Base-by-base conservation (phyloP, 306 rosid species). In the Casuarina glauca region DNA sequence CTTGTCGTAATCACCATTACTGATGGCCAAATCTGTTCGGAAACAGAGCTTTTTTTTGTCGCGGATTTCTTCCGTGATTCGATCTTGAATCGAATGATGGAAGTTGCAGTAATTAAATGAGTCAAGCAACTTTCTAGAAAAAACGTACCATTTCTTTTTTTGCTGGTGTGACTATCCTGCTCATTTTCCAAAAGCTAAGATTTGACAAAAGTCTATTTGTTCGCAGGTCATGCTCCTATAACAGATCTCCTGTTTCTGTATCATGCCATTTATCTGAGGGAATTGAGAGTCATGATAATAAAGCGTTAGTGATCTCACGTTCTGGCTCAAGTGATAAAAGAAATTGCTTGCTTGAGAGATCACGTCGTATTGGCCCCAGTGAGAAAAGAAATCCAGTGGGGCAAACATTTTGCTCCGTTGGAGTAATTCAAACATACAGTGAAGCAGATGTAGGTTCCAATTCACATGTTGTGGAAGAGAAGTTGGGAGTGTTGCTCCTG, bases 401-500 rank as follows among this genome's bases (percentile, higher is more conserved):
- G 70, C 85, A 73, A 63, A 19, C 82, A 26, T 77, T 62, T 79
- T 85, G 79, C 85, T 90, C 91, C 42, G 84, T 67, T 41, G 88
- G 90, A 57, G 81, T 85, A 5, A 26, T 26, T 26, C 69, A 62
- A 71, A 81, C 90, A 7, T 84, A 76, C 55, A 87, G 81, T 16
- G 91, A 88, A 58, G 70, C 78, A 77, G 73, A 75, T 72, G 46
- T 78, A 58, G 94, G 89, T 62, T 77, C 91, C 74, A 85, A 83
- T 69, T 67, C 91, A 0, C 87, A 72, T 32, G 63, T 78, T 5
- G 69, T 3, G 5, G 97, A 90, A 80, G 98, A 96, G 69, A 96
- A 91, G 80, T 89, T 96, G 82, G 99, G 99, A 8, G 97, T 96
- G 76, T 87, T 96, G 83, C 99, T 96, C 52, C 88, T 96, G 73